These are phyloP conservation scores for Gonapodya prolifera DNA, from an alignment of 192 early-diverging fungal genomes.

Conservation along the genomic window DNA sequence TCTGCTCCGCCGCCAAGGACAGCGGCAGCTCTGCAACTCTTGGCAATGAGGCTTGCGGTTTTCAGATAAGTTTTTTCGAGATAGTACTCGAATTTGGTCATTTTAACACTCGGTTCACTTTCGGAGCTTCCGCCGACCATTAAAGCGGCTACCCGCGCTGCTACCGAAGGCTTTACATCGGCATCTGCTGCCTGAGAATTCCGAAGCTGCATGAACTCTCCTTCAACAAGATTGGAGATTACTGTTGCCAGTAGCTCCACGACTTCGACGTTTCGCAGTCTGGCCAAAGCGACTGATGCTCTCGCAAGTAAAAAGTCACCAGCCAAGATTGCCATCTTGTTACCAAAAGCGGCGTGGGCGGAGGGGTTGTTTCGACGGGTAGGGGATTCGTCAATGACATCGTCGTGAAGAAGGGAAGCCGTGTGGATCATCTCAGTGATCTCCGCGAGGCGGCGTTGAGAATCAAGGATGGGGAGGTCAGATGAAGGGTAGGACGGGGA, in stretches of 20 bases:
- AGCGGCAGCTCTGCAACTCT: slow-evolving; percentile 75
- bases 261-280: slow-evolving; percentile 79
- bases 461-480: slow-evolving; percentile 50
- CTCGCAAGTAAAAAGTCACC: slow-evolving; percentile 89
- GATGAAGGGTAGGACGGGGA: neutral
- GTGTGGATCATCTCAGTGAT: slow-evolving; percentile 99
- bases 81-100: slow-evolving; percentile 74
- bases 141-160: neutral
- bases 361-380: slow-evolving; percentile 62
- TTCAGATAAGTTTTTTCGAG: slow-evolving; percentile 93
- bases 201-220: slow-evolving; percentile 93
- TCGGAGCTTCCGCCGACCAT: neutral
- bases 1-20: slow-evolving; percentile 65
- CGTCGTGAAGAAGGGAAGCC: slow-evolving; percentile 88
- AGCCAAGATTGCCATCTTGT: slow-evolving; percentile 93
- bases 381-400: slow-evolving; percentile 65
- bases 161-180: neutral
- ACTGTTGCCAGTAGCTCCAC: slow-evolving; percentile 86
- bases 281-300: slow-evolving; percentile 79
- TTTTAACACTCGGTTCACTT: slow-evolving; percentile 16
- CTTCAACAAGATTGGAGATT: slow-evolving; percentile 88
- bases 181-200: slow-evolving; percentile 35
- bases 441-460: slow-evolving; percentile 85
- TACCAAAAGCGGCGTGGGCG: slow-evolving; percentile 80
- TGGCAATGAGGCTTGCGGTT: slow-evolving; percentile 86